phyloP scores from a whole-genome alignment of 306 rosid genomes.

The peach (Prunus persica) region DNA sequence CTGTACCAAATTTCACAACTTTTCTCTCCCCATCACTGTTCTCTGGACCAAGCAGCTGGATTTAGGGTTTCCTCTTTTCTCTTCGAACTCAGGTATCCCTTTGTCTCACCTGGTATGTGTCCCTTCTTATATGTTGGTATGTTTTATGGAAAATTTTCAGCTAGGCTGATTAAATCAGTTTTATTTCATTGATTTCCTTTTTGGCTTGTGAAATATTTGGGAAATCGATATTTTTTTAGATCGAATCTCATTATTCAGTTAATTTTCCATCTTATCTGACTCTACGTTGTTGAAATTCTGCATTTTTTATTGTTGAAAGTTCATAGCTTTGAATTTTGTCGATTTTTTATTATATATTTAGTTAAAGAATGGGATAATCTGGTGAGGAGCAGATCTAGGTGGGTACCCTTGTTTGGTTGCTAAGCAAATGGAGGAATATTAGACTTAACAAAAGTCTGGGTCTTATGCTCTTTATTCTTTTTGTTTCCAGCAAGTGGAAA shows the following conservation, averaged over 20 bases:
- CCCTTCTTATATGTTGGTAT: background rate
- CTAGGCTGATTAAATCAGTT: constrained; percentile 11
- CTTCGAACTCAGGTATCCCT: constrained; percentile 22
- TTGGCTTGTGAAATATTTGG: background rate
- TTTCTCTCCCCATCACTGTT: background rate
- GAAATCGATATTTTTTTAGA: background rate
- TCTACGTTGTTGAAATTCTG: background rate
- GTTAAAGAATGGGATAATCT: constrained; percentile 10
- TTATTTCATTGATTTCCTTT: background rate
- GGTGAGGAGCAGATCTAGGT: constrained; percentile 26
- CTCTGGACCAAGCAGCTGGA: constrained; percentile 4
- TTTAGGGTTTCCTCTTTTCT: constrained; percentile 28
- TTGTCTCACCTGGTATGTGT: background rate
- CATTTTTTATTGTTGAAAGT: background rate
- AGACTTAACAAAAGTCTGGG: background rate
- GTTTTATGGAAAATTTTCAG: background rate
- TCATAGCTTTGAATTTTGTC: background rate
- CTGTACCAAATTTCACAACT: constrained; percentile 1
- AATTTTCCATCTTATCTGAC: background rate
- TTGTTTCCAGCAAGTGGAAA: background rate
- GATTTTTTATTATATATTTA: background rate
- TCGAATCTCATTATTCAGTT: constrained; percentile 1
- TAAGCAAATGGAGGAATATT: background rate
- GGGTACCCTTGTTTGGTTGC: constrained; percentile 11
- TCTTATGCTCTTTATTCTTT: background rate